Evolutionary conservation across 2,329 filamentous ascomycete genomes (phyloP).

Genomic region (Pestalotiopsis sp.): DNA sequence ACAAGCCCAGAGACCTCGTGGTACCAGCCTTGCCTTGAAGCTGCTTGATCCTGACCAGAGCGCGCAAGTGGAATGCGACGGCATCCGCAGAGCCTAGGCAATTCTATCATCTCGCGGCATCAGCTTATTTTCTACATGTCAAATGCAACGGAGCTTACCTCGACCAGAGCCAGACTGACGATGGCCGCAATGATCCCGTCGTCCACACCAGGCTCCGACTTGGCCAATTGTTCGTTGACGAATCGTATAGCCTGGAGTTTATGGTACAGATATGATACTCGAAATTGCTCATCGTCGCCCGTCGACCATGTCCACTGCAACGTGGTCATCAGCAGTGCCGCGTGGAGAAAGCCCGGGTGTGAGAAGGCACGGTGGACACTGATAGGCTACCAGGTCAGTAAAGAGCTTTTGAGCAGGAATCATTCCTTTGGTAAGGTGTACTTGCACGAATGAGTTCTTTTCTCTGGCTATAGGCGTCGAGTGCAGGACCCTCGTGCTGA

Average conservation of each 20-base stretch:
- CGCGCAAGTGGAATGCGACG: constrained; percentile 43
- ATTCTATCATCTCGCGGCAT: constrained; percentile 32
- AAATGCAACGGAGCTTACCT: constrained; percentile 31
- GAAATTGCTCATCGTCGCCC: constrained; percentile 45
- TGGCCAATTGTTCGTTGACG: constrained; percentile 43
- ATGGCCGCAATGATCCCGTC: constrained; percentile 46
- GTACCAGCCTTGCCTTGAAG: constrained; percentile 28
- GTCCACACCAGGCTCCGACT: constrained; percentile 37
- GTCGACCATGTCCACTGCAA: constrained; percentile 49
- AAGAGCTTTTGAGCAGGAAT: background rate
- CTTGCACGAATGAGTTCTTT: constrained; percentile 35
- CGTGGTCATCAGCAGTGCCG: constrained; percentile 44
- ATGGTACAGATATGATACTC: constrained; percentile 47
- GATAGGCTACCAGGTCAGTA: background rate
- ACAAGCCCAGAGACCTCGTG: constrained; percentile 33
- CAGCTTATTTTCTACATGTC: background rate
- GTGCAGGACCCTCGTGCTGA: constrained; percentile 42
- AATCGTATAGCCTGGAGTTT: constrained; percentile 49
- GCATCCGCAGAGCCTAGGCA: constrained; percentile 44
- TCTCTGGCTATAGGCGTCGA: constrained; percentile 39
- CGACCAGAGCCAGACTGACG: constrained; percentile 44
- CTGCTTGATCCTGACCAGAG: constrained; percentile 36
- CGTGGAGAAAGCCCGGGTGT: constrained; percentile 47
- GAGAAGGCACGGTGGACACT: constrained; percentile 45
- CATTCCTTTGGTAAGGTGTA: background rate